Evolutionary conservation across 495 filamentous ascomycete genomes (phyloP).

Genomic region (Penicillium silybi): DNA sequence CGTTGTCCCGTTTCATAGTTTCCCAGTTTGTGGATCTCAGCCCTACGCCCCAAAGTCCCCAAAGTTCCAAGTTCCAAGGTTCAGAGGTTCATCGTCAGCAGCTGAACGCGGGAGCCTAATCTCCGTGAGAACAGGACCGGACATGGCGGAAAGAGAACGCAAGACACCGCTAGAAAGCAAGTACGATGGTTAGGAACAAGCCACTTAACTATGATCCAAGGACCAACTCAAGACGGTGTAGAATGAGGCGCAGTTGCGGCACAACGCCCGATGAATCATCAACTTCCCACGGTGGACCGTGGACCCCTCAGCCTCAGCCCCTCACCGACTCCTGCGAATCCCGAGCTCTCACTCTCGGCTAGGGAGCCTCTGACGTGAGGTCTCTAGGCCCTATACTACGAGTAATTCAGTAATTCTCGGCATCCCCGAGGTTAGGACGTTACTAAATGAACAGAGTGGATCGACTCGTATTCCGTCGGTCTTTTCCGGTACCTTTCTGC

Average conservation of each 20-base stretch:
- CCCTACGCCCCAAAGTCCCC: slow-evolving; percentile 13
- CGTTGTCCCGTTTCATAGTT: neutral
- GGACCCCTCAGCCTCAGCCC: slow-evolving; percentile 11
- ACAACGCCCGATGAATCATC: slow-evolving; percentile 9
- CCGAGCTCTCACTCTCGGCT: neutral
- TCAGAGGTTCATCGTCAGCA: slow-evolving; percentile 18
- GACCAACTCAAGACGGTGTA: neutral
- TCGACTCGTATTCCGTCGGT: slow-evolving; percentile 14
- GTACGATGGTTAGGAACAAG: neutral
- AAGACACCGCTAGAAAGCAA: neutral
- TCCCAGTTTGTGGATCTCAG: slow-evolving; percentile 2
- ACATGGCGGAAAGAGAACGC: neutral
- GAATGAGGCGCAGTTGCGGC: slow-evolving; percentile 2
- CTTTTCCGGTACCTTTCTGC: slow-evolving; percentile 17
- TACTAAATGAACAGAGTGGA: neutral
- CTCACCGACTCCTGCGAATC: slow-evolving; percentile 9
- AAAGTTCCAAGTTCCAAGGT: neutral
- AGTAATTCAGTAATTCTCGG: neutral
- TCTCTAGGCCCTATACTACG: neutral
- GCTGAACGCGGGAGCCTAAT: slow-evolving; percentile 26
- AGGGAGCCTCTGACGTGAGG: neutral
- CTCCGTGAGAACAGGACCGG: neutral
- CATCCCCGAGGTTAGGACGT: neutral
- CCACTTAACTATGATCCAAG: neutral
- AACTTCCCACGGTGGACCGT: neutral